These are phyloP conservation scores for Capsaspora owczarzaki DNA, from an alignment of 78 protist species.

Conservation along the genomic window DNA sequence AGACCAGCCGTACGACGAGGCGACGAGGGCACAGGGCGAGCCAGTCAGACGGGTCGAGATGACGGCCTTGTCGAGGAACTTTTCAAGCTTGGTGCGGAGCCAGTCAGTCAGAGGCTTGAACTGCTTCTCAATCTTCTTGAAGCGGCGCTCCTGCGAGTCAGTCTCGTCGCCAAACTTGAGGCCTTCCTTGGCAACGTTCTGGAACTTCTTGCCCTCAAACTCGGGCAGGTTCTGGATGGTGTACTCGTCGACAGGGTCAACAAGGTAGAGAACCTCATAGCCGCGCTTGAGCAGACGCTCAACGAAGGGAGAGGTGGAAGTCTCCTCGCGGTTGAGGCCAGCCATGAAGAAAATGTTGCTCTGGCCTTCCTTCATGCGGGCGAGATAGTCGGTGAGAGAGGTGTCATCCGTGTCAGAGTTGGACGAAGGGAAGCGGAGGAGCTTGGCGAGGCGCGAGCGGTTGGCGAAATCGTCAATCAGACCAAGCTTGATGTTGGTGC, in stretches of 20 bases:
- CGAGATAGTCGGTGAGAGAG: constrained; percentile 95
- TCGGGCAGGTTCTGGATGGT: constrained; percentile 95
- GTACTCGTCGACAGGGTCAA: constrained; percentile 99
- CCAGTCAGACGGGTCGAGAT: constrained; percentile 77
- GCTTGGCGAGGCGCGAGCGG: constrained; percentile 90
- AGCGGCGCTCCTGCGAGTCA: constrained; percentile 88
- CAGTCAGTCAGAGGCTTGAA: constrained; percentile 84
- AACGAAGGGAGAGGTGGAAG: constrained; percentile 88
- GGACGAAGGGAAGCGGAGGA: constrained; percentile 93
- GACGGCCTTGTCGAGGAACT: constrained; percentile 97
- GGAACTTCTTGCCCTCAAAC: constrained; percentile 95
- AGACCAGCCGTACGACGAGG: constrained; percentile 96
- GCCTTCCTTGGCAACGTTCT: constrained; percentile 97
- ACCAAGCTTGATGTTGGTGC: constrained; percentile 97
- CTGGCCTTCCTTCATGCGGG: constrained; percentile 95
- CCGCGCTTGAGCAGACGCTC: constrained; percentile 68
- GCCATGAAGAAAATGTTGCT: constrained; percentile 98
- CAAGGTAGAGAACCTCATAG: constrained; percentile 94
- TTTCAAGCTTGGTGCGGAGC: constrained; percentile 96
- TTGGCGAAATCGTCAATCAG: constrained; percentile 97
- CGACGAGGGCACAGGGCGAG: constrained; percentile 94
- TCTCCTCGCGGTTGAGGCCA: constrained; percentile 82
- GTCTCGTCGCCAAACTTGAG: constrained; percentile 51
- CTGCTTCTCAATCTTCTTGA: constrained; percentile 78
- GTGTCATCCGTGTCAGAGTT: constrained; percentile 84